Percentiles rank a stretch among this genome's conserved stretches.
phyloP scores from a whole-genome alignment of 768 basidiomycete species.

The Scleroderma bovista region DNA sequence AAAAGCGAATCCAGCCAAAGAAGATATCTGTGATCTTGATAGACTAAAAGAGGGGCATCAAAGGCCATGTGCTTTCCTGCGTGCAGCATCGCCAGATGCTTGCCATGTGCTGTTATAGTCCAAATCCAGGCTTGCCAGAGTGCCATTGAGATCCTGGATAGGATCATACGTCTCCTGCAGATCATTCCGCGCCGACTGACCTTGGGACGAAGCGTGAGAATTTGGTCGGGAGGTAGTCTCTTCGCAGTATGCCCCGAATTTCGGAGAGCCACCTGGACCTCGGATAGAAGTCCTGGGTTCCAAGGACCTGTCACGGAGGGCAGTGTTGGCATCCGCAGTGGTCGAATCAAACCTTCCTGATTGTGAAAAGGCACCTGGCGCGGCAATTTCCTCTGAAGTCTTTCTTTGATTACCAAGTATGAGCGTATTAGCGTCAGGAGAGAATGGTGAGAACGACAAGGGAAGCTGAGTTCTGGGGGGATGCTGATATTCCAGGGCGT shows the following conservation, averaged over 20 bases:
- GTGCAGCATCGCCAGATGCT: slow-evolving; percentile 16
- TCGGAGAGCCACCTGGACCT: slow-evolving; percentile 41
- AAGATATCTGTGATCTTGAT: not conserved
- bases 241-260: slow-evolving; percentile 39
- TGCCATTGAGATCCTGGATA: slow-evolving; percentile 70
- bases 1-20: slow-evolving; percentile 11
- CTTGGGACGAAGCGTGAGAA: slow-evolving; percentile 35
- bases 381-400: slow-evolving; percentile 31
- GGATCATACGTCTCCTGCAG: slow-evolving; percentile 40
- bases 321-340: slow-evolving; percentile 33
- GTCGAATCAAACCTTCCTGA: slow-evolving; percentile 41
- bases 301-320: slow-evolving; percentile 29
- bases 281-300: slow-evolving; percentile 35
- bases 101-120: slow-evolving; percentile 39
- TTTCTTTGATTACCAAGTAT: slow-evolving; percentile 31
- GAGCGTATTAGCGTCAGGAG: slow-evolving; percentile 61
- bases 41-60: slow-evolving; percentile 2
- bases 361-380: slow-evolving; percentile 42
- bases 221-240: slow-evolving; percentile 51
- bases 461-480: slow-evolving; percentile 15
- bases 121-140: slow-evolving; percentile 68
- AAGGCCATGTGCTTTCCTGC: slow-evolving; percentile 11
- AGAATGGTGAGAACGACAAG: slow-evolving; percentile 66
- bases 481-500: slow-evolving; percentile 12
- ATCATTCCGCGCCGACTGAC: slow-evolving; percentile 17